phyloP scores from a whole-genome alignment of 495 filamentous ascomycete genomes.

The Penicillium maclennaniae region DNA sequence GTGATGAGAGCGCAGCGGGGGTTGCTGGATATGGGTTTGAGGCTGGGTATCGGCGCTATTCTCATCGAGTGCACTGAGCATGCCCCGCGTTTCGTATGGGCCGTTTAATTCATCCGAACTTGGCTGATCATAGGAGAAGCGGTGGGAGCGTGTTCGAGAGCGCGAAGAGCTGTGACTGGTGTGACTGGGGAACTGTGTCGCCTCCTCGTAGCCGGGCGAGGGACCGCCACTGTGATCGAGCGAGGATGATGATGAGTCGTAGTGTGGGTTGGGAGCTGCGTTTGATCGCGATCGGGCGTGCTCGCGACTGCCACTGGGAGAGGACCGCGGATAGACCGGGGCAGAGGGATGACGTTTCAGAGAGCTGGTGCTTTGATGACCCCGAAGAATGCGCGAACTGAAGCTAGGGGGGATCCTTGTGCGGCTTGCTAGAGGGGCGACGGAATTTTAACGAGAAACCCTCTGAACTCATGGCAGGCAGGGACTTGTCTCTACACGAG shows the following conservation, averaged over 20 bases:
- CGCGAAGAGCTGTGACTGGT: slow-evolving; percentile 28
- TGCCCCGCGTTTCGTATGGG: slow-evolving; percentile 65
- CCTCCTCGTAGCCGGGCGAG: slow-evolving; percentile 45
- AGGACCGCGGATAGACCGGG: slow-evolving; percentile 51
- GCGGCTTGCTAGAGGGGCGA: slow-evolving; percentile 46
- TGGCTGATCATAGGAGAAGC: slow-evolving; percentile 56
- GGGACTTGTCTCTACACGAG: slow-evolving; percentile 22
- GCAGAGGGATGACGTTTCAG: slow-evolving; percentile 70
- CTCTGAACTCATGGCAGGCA: slow-evolving; percentile 44
- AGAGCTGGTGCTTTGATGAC: slow-evolving; percentile 44
- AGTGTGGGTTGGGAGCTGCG: slow-evolving; percentile 22
- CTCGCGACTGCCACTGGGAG: slow-evolving; percentile 41
- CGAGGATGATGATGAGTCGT: slow-evolving; percentile 52
- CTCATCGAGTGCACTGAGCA: slow-evolving; percentile 62
- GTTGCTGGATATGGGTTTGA: slow-evolving; percentile 31
- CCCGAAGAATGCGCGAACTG: slow-evolving; percentile 41
- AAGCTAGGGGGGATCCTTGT: slow-evolving; percentile 47
- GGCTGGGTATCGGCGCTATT: slow-evolving; percentile 49
- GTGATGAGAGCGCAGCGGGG: slow-evolving; percentile 53
- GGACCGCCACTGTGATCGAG: slow-evolving; percentile 45
- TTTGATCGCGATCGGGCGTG: slow-evolving; percentile 49
- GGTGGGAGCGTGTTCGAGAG: slow-evolving; percentile 36
- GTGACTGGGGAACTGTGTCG: slow-evolving; percentile 28
- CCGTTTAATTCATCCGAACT: slow-evolving; percentile 68
- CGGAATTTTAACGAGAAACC: slow-evolving; percentile 46